These are phyloP conservation scores for Nicotiana knightiana DNA, from an alignment of 257 asterid species.

Conservation along the genomic window DNA sequence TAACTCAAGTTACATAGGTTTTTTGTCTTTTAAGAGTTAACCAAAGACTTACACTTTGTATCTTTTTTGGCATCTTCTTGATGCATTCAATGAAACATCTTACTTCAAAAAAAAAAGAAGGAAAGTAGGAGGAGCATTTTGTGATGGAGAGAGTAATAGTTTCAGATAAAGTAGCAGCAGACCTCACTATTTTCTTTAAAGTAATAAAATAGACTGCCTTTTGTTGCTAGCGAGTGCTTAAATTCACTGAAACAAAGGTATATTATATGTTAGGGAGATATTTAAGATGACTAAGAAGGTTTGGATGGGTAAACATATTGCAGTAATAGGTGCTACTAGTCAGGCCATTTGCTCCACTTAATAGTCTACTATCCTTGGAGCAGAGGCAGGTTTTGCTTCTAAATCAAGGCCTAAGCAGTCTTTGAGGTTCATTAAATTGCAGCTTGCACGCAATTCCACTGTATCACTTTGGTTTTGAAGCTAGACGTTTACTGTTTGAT, in stretches of 20 bases:
- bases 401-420: background rate
- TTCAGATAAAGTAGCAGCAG: background rate
- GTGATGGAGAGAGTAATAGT: background rate
- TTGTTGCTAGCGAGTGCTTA: background rate
- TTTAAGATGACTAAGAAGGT: background rate
- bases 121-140: background rate
- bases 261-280: background rate
- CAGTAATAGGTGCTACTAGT: background rate
- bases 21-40: too few relatives aligned
- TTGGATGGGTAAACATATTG: background rate
- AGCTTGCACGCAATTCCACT: background rate
- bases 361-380: background rate
- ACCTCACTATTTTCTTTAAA: background rate
- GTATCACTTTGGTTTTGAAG: background rate
- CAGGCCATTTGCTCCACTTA: background rate
- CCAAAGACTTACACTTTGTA: too few relatives aligned
- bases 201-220: background rate
- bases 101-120: too few relatives aligned
- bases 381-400: background rate
- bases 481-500: background rate
- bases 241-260: background rate
- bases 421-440: background rate
- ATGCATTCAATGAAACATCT: too few relatives aligned
- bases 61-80: too few relatives aligned
- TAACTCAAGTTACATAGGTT: too few relatives aligned